phyloP scores from a whole-genome alignment of 1,139 yeast species.

The Yamadazyma atmosphaerica region DNA sequence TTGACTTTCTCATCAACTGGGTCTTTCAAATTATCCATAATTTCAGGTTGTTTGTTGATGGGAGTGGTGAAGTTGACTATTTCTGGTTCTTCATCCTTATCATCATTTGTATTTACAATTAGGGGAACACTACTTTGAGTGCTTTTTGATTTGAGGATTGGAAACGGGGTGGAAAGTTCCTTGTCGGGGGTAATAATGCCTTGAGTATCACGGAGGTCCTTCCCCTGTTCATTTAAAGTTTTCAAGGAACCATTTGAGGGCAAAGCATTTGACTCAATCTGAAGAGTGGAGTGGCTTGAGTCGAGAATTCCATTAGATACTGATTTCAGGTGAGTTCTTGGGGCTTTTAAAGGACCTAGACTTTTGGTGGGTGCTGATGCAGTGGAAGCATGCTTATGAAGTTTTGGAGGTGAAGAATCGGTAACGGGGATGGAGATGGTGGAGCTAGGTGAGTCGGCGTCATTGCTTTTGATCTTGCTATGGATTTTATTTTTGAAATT shows the following conservation, averaged over 20 bases:
- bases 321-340: constrained; percentile 14
- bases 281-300: constrained; percentile 12
- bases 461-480: neutral
- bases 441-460: neutral
- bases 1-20: neutral
- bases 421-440: neutral
- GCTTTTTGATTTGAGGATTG: constrained; percentile 7
- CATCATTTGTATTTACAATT: constrained; percentile 14
- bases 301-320: constrained; percentile 14
- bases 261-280: constrained; percentile 8
- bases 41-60: neutral
- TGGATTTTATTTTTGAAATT: constrained; percentile 7
- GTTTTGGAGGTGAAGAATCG: neutral
- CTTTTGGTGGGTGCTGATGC: constrained; percentile 3
- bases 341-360: neutral
- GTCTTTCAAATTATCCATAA: neutral
- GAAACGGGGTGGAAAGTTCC: constrained; percentile 14
- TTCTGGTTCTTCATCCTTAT: constrained; percentile 9
- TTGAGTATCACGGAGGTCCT: neutral
- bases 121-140: constrained; percentile 10
- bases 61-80: constrained; percentile 18
- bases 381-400: constrained; percentile 1
- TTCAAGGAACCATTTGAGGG: constrained; percentile 1
- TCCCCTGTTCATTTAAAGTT: neutral
- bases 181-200: constrained; percentile 17